Percentiles rank a stretch among this genome's conserved stretches.
These are phyloP conservation scores for Lepiota venenata DNA, from an alignment of 768 basidiomycete species.

Conservation along the genomic window DNA sequence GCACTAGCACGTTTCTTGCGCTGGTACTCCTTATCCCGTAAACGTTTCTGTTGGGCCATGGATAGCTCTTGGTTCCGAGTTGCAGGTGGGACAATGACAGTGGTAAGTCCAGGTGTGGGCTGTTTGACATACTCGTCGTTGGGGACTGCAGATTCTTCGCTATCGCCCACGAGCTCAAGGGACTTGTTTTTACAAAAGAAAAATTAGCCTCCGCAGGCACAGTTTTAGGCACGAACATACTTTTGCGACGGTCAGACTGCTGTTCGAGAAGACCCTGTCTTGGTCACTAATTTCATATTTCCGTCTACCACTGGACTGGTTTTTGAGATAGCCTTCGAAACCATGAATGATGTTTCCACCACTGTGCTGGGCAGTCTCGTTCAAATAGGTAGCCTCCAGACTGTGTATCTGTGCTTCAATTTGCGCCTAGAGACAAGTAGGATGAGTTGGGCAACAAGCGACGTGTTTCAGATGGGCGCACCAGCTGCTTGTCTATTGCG, in stretches of 20 bases:
- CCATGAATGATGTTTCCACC: slow-evolving; percentile 89
- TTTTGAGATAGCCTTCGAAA: slow-evolving; percentile 85
- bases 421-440: slow-evolving; percentile 52
- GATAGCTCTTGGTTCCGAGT: slow-evolving; percentile 63
- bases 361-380: slow-evolving; percentile 71
- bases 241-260: slow-evolving; percentile 75
- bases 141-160: slow-evolving; percentile 51
- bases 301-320: slow-evolving; percentile 61
- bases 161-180: slow-evolving; percentile 70
- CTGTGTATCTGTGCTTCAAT: slow-evolving; percentile 78
- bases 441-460: neutral
- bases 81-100: slow-evolving; percentile 75
- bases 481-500: slow-evolving; percentile 72
- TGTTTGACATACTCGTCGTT: slow-evolving; percentile 65
- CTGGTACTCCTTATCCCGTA: slow-evolving; percentile 80
- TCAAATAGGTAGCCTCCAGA: slow-evolving; percentile 71
- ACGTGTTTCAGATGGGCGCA: slow-evolving; percentile 29
- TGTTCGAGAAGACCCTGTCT: slow-evolving; percentile 80
- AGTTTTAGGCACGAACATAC: slow-evolving; percentile 18
- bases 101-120: slow-evolving; percentile 70
- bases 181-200: slow-evolving; percentile 42
- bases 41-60: slow-evolving; percentile 71
- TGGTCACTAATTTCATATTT: slow-evolving; percentile 74
- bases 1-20: slow-evolving; percentile 69
- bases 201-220: too few species aligned